A percentile compares a stretch with the other conserved stretches of the same genome.
Conservation (phyloP, 208 protist genomes). For the Trypanosoma scelopori region DNA sequence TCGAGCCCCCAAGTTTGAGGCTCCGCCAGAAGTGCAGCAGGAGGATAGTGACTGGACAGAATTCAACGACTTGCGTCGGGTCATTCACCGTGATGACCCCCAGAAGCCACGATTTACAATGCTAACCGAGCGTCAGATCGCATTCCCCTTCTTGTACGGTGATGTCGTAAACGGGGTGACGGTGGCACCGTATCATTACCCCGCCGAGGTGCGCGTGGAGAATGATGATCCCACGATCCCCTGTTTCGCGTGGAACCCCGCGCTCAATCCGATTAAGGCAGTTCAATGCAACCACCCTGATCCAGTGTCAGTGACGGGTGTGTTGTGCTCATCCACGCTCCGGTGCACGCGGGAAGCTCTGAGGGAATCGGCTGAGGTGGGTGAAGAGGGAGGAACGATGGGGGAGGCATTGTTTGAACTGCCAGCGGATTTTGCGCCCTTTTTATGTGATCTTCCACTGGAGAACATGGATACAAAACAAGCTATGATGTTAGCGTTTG, state of each 20-base stretch:
- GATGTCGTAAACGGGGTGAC: constrained; percentile 93
- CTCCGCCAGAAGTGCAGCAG: constrained; percentile 38
- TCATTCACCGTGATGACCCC: constrained; percentile 98
- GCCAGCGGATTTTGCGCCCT: constrained; percentile 78
- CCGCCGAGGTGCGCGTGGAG: constrained; percentile 90
- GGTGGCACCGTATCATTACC: constrained; percentile 95
- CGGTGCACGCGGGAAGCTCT: constrained; percentile 21
- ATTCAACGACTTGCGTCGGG: constrained; percentile 99
- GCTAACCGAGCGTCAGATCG: constrained; percentile 99
- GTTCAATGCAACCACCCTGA: constrained; percentile 54
- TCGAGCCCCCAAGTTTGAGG: constrained; percentile 98
- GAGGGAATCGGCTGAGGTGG: constrained; percentile 20
- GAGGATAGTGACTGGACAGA: constrained; percentile 99
- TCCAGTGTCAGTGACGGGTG: constrained; percentile 27
- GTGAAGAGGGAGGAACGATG: constrained; percentile 28
- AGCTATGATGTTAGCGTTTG: constrained; percentile 97
- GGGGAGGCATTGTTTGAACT: constrained; percentile 29
- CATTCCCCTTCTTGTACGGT: constrained; percentile 99
- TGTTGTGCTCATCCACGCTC: constrained; percentile 43
- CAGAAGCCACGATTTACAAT: constrained; percentile 93
- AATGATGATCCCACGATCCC: constrained; percentile 96
- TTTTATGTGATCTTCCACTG: constrained; percentile 85
- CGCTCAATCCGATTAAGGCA: constrained; percentile 97
- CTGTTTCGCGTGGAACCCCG: constrained; percentile 99
- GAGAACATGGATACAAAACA: constrained; percentile 92